Evolutionary conservation across 805 yeast genomes (phyloP).

Genomic region (Metschnikowia amazonensis): DNA sequence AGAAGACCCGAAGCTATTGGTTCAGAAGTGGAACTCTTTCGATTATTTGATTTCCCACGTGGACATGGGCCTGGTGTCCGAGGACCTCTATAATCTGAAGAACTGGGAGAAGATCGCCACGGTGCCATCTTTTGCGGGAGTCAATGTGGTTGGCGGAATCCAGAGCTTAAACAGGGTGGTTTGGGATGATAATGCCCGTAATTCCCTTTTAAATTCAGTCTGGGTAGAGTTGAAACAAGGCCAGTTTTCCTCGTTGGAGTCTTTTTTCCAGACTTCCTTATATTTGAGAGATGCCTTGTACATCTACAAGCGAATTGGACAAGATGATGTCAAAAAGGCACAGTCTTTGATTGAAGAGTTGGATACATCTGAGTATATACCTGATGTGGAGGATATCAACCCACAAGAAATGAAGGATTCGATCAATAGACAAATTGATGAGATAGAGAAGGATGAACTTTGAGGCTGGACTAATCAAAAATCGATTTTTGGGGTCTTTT

Average conservation of each 20-base stretch:
- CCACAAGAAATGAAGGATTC: conserved; percentile 18
- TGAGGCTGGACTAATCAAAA: neutral
- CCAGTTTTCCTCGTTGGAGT: conserved; percentile 4
- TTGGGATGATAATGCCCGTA: conserved; percentile 1
- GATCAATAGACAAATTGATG: conserved; percentile 24
- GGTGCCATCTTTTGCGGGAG: conserved; percentile 22
- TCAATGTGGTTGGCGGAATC: conserved; percentile 10
- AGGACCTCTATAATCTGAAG: conserved; percentile 10
- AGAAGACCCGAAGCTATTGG: conserved; percentile 46
- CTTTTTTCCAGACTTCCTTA: conserved; percentile 3
- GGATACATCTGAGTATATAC: conserved; percentile 1
- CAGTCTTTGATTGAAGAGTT: conserved; percentile 2
- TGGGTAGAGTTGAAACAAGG: conserved; percentile 10
- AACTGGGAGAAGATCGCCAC: conserved; percentile 22
- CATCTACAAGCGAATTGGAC: conserved; percentile 26
- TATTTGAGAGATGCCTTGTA: conserved; percentile 22
- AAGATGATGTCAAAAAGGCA: neutral
- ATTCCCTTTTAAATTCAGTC: neutral
- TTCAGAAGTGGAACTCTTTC: conserved; percentile 27
- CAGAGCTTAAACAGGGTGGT: conserved; percentile 2
- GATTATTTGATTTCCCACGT: conserved; percentile 29
- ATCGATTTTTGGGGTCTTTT: neutral
- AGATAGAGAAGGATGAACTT: conserved; percentile 16
- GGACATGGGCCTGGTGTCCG: conserved; percentile 13
- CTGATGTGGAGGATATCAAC: conserved; percentile 14